A percentile compares a stretch with the other conserved stretches of the same genome.
These are phyloP conservation scores for Luzula sylvatica DNA, from an alignment of 176 grass and related monocot genomes.

Conservation along the genomic window DNA sequence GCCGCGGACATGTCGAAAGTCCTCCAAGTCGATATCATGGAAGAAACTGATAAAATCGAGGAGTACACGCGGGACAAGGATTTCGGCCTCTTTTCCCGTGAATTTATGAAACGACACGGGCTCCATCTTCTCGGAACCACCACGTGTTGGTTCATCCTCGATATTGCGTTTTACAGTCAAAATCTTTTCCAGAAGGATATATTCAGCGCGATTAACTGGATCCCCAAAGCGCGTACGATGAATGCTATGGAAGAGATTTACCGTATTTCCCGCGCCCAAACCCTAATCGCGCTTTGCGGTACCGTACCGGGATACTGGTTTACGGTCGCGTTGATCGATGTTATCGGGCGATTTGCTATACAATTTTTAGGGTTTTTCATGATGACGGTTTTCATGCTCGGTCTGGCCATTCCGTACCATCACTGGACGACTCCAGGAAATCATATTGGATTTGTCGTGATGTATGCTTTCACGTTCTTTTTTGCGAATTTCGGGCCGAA, in stretches of 20 bases:
- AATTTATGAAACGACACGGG: conserved; percentile 42
- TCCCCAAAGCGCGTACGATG: conserved; percentile 37
- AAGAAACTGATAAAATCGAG: conserved; percentile 25
- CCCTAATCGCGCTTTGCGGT: conserved; percentile 58
- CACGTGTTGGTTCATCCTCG: conserved; percentile 52
- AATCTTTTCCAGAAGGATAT: conserved; percentile 82
- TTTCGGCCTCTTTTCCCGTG: conserved; percentile 37
- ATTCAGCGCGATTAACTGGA: conserved; percentile 46
- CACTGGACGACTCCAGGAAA: conserved; percentile 38
- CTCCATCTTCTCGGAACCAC: conserved; percentile 35
- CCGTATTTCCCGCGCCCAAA: conserved; percentile 51
- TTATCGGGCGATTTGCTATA: conserved; percentile 36
- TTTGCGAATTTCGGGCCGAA: conserved; percentile 25
- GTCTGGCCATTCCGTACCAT: conserved; percentile 40
- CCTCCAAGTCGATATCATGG: conserved; percentile 37
- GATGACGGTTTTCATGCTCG: conserved; percentile 44
- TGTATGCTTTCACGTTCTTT: conserved; percentile 36
- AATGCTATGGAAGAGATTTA: conserved; percentile 42
- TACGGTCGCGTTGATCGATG: conserved; percentile 41
- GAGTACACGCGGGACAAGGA: neutral
- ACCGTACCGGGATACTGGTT: conserved; percentile 67
- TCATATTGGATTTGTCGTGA: conserved; percentile 35
- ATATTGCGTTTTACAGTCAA: conserved; percentile 76
- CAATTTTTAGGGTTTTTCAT: conserved; percentile 32
- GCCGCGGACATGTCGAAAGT: conserved; percentile 57